These are phyloP conservation scores for Diplodia seriata DNA, from an alignment of 2,329 filamentous ascomycete genomes.

Conservation along the genomic window DNA sequence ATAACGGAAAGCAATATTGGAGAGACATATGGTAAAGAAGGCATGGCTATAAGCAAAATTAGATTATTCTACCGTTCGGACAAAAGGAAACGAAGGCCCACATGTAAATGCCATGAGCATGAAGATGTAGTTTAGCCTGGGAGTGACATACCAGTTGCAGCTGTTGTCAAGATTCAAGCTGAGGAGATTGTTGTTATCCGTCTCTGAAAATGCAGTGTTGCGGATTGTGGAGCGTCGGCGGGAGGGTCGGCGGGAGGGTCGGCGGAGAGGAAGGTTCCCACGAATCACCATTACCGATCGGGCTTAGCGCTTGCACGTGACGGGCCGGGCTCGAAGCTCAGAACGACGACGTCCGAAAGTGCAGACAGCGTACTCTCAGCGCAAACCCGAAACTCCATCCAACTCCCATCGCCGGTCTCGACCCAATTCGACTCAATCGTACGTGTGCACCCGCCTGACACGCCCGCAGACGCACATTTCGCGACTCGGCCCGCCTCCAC, in stretches of 20 bases:
- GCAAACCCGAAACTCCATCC: constrained; percentile 29
- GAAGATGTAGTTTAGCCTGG: not conserved
- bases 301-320: constrained; percentile 19
- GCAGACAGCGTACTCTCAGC: constrained; percentile 12
- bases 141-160: not conserved
- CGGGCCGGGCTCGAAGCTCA: constrained; percentile 9
- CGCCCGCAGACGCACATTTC: not conserved
- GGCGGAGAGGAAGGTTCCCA: not conserved
- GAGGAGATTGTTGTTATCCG: no score
- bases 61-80: not conserved
- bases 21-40: not conserved
- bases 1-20: not conserved
- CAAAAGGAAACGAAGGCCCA: not conserved
- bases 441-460: constrained; percentile 13
- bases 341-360: constrained; percentile 26
- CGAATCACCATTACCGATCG: not conserved
- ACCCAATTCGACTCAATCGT: constrained; percentile 32
- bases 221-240: not conserved
- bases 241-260: no score
- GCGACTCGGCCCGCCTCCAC: constrained; percentile 16
- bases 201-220: not conserved
- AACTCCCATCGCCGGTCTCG: constrained; percentile 24
- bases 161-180: not conserved
- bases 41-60: not conserved
- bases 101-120: not conserved